A percentile compares a stretch with the other conserved stretches of the same genome.
phyloP scores from a whole-genome alignment of 2,329 filamentous ascomycete genomes.

The Cladosporium sp. region DNA sequence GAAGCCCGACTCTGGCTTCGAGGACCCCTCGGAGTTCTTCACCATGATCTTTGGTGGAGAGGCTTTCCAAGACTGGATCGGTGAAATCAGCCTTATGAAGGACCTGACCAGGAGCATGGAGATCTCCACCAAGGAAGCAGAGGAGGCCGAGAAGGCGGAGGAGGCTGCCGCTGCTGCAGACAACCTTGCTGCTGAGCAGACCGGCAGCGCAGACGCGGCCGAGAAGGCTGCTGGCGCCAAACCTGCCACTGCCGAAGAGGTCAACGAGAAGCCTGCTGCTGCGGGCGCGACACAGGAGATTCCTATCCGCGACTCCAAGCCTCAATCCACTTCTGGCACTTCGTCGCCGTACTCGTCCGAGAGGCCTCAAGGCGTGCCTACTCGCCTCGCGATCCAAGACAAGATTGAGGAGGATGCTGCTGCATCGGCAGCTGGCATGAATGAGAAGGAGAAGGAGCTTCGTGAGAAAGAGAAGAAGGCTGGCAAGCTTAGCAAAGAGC shows the following conservation, averaged over 20 bases:
- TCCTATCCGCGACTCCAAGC: slow-evolving; percentile 26
- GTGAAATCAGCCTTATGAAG: slow-evolving; percentile 98
- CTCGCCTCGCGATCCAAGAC: slow-evolving; percentile 85
- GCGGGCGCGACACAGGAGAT: slow-evolving; percentile 25
- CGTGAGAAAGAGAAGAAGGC: slow-evolving; percentile 88
- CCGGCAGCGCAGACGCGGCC: slow-evolving; percentile 21
- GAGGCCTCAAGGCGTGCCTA: slow-evolving; percentile 60
- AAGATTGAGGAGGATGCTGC: slow-evolving; percentile 76
- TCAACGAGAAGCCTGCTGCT: slow-evolving; percentile 20
- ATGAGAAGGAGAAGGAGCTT: slow-evolving; percentile 72
- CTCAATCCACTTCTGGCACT: slow-evolving; percentile 35
- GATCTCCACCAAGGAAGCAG: slow-evolving; percentile 81
- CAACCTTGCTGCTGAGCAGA: slow-evolving; percentile 42
- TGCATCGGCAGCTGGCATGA: slow-evolving; percentile 63
- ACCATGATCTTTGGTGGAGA: slow-evolving; percentile 97
- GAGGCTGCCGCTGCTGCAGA: slow-evolving; percentile 52
- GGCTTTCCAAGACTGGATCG: slow-evolving; percentile 93
- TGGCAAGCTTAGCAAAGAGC: slow-evolving; percentile 81
- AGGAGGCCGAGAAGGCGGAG: slow-evolving; percentile 60
- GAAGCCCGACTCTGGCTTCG: slow-evolving; percentile 85
- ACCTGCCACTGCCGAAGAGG: slow-evolving; percentile 19
- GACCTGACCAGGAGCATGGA: slow-evolving; percentile 98
- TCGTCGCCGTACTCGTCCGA: slow-evolving; percentile 43
- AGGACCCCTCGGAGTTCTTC: slow-evolving; percentile 96
- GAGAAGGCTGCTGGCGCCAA: slow-evolving; percentile 12